Percentiles rank a stretch among this genome's conserved stretches.
These are phyloP conservation scores for Penicillium arizonense DNA, from an alignment of 495 filamentous ascomycete genomes.

Conservation along the genomic window DNA sequence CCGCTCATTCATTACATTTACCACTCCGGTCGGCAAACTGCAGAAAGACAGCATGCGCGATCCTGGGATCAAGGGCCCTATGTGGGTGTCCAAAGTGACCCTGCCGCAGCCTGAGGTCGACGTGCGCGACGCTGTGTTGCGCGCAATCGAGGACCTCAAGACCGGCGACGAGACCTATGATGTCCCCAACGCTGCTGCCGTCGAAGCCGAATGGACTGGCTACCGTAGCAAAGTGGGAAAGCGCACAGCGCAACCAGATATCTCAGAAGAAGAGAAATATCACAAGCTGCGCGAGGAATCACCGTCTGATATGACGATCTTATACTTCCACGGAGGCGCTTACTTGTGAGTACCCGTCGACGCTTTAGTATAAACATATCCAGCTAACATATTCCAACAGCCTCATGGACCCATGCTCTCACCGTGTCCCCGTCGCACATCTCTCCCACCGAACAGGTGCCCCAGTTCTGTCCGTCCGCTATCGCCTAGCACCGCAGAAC, in stretches of 20 bases:
- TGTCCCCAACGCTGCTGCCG: constrained; percentile 52
- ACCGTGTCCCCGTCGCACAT: constrained; percentile 47
- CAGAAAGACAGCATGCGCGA: constrained; percentile 64
- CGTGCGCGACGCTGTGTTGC: constrained; percentile 56
- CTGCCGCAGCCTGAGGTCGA: constrained; percentile 57
- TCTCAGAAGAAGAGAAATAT: constrained; percentile 73
- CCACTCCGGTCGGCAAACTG: constrained; percentile 51
- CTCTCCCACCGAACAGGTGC: constrained; percentile 52
- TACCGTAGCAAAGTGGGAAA: constrained; percentile 58
- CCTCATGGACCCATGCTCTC: constrained; percentile 73
- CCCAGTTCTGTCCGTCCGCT: constrained; percentile 76
- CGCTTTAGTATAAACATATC: neutral
- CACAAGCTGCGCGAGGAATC: constrained; percentile 68
- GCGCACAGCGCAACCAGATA: constrained; percentile 51
- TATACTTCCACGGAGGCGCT: constrained; percentile 92
- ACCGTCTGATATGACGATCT: constrained; percentile 61
- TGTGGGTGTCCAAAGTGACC: constrained; percentile 74
- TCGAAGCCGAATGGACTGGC: constrained; percentile 88
- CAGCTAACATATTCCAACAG: constrained; percentile 21
- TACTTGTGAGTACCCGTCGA: constrained; percentile 51
- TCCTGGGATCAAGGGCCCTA: constrained; percentile 68
- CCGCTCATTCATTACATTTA: constrained; percentile 56
- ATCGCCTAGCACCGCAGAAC: constrained; percentile 81
- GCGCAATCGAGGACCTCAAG: constrained; percentile 64
- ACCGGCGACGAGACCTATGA: constrained; percentile 45